phyloP scores from a whole-genome alignment of 805 yeast genomes.

The Barnettozyma pratensis region DNA sequence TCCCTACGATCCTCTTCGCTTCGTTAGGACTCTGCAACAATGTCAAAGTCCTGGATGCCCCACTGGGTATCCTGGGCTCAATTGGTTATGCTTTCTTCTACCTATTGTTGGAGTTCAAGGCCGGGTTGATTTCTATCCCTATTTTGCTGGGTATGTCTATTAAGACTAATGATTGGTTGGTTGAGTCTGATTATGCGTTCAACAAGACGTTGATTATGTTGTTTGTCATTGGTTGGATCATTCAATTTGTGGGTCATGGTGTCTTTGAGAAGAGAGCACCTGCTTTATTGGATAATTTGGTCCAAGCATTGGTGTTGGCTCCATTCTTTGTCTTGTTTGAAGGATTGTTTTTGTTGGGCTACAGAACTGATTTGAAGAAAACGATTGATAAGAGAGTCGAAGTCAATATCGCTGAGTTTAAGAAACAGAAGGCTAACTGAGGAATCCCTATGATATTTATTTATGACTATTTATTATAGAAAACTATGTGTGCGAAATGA shows the following conservation, averaged over 20 bases:
- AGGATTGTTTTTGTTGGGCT: conserved; percentile 63
- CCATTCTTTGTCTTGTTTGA: conserved; percentile 88
- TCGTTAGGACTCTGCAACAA: conserved; percentile 38
- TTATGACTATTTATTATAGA: too few relatives aligned
- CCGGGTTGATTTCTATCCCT: conserved; percentile 42
- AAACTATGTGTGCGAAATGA: background rate
- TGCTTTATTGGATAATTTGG: conserved; percentile 74
- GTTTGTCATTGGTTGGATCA: conserved; percentile 64
- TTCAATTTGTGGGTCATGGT: conserved; percentile 87
- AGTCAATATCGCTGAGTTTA: conserved; percentile 24
- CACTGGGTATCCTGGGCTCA: conserved; percentile 43
- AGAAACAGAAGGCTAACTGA: conserved; percentile 1
- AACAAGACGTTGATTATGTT: conserved; percentile 20
- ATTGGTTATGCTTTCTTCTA: conserved; percentile 55
- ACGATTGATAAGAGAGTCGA: conserved; percentile 31
- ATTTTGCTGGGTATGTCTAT: conserved; percentile 28
- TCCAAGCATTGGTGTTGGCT: conserved; percentile 85
- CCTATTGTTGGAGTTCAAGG: conserved; percentile 44
- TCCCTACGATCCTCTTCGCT: conserved; percentile 69
- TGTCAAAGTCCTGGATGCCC: conserved; percentile 26
- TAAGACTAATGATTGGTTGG: conserved; percentile 22
- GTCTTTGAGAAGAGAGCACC: conserved; percentile 79
- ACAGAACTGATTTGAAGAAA: conserved; percentile 39
- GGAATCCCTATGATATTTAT: background rate
- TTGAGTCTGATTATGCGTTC: conserved; percentile 16